phyloP scores from a whole-genome alignment of 2,329 filamentous ascomycete species.

The Aspergillus ochraceus region DNA sequence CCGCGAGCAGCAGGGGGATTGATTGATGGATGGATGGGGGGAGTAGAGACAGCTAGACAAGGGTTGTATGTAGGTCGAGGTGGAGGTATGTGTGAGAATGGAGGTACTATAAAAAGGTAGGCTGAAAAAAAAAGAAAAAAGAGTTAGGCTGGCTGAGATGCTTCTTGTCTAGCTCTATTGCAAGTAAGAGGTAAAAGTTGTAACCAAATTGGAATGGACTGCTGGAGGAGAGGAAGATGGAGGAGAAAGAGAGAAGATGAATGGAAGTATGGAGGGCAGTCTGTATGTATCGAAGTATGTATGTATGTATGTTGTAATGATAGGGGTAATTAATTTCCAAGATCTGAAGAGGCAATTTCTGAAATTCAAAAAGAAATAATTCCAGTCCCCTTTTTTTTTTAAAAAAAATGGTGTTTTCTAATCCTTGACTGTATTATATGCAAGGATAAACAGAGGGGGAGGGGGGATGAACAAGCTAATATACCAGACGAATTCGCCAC shows the following conservation, averaged over 20 bases:
- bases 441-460: slow-evolving; percentile 12
- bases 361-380: background rate
- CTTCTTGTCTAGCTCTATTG: background rate
- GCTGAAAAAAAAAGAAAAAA: background rate
- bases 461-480: slow-evolving; percentile 6
- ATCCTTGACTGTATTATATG: slow-evolving; percentile 10
- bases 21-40: slow-evolving; percentile 1
- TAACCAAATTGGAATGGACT: background rate
- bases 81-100: background rate
- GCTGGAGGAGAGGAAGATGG: background rate
- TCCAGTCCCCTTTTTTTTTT: background rate
- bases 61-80: slow-evolving; percentile 4
- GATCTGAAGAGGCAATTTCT: background rate
- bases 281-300: background rate
- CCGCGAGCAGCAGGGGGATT: slow-evolving; percentile 15
- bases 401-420: background rate
- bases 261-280: too few species aligned
- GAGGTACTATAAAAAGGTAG: background rate
- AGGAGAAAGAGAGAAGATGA: background rate
- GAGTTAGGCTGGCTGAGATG: background rate
- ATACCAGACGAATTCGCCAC: slow-evolving; percentile 14
- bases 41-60: background rate
- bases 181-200: background rate
- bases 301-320: background rate
- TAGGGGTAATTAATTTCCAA: background rate